These are phyloP conservation scores for Exophiala aquamarina DNA, from an alignment of 2,329 filamentous ascomycete genomes.

Conservation along the genomic window DNA sequence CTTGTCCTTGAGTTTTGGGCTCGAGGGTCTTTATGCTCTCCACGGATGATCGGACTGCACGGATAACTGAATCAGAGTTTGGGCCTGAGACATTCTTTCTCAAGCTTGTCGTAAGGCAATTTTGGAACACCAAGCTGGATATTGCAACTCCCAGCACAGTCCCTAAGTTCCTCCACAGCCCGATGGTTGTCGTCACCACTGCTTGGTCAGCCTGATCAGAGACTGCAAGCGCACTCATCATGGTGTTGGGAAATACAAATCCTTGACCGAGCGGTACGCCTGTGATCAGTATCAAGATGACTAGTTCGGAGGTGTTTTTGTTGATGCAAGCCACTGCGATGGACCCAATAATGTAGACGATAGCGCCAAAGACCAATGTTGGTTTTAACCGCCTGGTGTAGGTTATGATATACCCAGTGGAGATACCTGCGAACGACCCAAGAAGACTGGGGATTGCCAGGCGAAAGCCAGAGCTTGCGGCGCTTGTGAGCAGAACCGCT, in stretches of 20 bases:
- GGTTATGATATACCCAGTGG: constrained; percentile 45
- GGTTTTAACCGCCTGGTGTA: constrained; percentile 45
- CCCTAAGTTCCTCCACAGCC: constrained; percentile 22
- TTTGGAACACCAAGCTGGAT: constrained; percentile 23
- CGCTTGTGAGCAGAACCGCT: constrained; percentile 48
- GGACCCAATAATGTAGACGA: constrained; percentile 38
- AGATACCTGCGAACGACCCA: constrained; percentile 42
- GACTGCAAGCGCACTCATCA: constrained; percentile 42
- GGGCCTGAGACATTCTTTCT: constrained; percentile 7
- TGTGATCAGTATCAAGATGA: constrained; percentile 40
- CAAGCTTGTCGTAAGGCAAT: constrained; percentile 12
- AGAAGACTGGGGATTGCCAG: constrained; percentile 18
- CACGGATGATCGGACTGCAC: constrained; percentile 12
- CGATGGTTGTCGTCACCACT: constrained; percentile 34
- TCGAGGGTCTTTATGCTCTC: constrained; percentile 12
- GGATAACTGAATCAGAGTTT: constrained; percentile 7
- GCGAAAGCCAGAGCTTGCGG: constrained; percentile 17
- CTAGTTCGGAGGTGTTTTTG: constrained; percentile 38
- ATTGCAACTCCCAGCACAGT: constrained; percentile 21
- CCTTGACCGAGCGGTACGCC: constrained; percentile 43
- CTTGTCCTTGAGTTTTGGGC: constrained; percentile 7
- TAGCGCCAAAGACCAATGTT: constrained; percentile 40
- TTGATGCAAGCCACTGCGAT: constrained; percentile 37
- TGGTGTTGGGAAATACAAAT: constrained; percentile 41
- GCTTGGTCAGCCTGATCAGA: constrained; percentile 45